Percentiles rank a stretch among this genome's conserved stretches.
These are phyloP conservation scores for Amaranthus tricolor DNA, from an alignment of 179 eudicot species.

Conservation along the genomic window DNA sequence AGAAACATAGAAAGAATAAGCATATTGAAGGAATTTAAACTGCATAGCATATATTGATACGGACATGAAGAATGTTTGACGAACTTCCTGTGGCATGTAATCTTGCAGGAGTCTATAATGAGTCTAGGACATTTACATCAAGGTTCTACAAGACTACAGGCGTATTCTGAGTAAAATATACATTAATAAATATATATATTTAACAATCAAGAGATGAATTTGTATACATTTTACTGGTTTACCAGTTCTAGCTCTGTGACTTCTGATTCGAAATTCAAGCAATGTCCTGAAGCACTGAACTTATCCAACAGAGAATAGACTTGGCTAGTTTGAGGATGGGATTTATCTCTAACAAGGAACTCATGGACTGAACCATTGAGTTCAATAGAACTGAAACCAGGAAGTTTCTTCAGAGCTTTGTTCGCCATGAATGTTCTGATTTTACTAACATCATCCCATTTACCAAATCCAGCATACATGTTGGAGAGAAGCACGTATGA, in stretches of 20 bases:
- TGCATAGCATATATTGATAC: neutral
- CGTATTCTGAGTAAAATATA: neutral
- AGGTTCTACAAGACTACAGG: slow-evolving; percentile 4
- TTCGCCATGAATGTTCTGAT: slow-evolving; percentile 53
- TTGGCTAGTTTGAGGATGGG: slow-evolving; percentile 45
- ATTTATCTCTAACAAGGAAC: slow-evolving; percentile 52
- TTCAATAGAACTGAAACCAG: slow-evolving; percentile 74
- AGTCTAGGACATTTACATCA: slow-evolving; percentile 1
- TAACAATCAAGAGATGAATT: neutral
- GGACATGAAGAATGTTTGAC: neutral
- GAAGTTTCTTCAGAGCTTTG: slow-evolving; percentile 50
- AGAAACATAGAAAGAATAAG: neutral
- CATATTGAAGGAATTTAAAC: neutral
- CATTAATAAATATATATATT: neutral
- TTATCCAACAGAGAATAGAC: slow-evolving; percentile 42
- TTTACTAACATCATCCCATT: slow-evolving; percentile 65
- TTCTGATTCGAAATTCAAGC: slow-evolving; percentile 17
- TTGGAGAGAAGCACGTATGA: slow-evolving; percentile 68
- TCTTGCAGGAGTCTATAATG: neutral
- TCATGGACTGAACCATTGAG: slow-evolving; percentile 59
- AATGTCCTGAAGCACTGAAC: slow-evolving; percentile 24
- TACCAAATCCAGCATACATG: slow-evolving; percentile 63
- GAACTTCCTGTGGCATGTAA: neutral
- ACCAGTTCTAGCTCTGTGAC: slow-evolving; percentile 18
- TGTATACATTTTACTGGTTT: slow-evolving; percentile 1